Evolutionary conservation across 495 filamentous ascomycete genomes (phyloP).

Genomic region (Entonaema liquescens): DNA sequence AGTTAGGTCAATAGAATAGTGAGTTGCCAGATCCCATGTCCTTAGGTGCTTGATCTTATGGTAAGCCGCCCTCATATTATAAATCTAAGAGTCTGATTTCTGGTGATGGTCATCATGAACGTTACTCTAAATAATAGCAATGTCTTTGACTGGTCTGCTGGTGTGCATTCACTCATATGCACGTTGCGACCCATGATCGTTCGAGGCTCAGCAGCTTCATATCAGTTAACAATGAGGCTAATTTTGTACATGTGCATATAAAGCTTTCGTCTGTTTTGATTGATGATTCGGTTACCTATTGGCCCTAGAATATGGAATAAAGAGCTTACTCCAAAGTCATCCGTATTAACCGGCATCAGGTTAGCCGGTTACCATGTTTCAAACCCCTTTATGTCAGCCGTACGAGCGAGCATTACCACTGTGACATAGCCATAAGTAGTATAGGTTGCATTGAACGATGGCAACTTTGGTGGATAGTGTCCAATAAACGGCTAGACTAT

Average conservation of each 20-base stretch:
- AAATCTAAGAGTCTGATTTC: too few species aligned
- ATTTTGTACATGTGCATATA: neutral
- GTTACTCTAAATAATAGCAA: too few species aligned
- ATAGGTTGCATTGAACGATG: constrained; percentile 5
- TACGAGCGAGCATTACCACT: neutral
- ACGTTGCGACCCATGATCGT: neutral
- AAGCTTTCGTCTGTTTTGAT: neutral
- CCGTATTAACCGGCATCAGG: neutral
- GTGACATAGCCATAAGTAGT: constrained; percentile 2
- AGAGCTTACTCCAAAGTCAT: neutral
- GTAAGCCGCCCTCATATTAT: too few species aligned
- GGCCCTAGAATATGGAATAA: neutral
- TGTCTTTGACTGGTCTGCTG: too few species aligned
- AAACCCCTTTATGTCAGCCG: neutral
- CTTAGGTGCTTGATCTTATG: too few species aligned
- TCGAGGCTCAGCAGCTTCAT: neutral
- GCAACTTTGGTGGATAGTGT: neutral
- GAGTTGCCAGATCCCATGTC: too few species aligned
- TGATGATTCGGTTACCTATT: neutral
- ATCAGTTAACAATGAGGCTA: neutral
- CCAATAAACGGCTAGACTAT: constrained; percentile 2
- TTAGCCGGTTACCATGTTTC: neutral
- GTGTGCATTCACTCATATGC: neutral
- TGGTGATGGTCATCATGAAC: too few species aligned
- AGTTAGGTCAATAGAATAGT: too few species aligned